Evolutionary conservation across 2,329 filamentous ascomycete genomes (phyloP).

Genomic region (Zymoseptoria crescenta): DNA sequence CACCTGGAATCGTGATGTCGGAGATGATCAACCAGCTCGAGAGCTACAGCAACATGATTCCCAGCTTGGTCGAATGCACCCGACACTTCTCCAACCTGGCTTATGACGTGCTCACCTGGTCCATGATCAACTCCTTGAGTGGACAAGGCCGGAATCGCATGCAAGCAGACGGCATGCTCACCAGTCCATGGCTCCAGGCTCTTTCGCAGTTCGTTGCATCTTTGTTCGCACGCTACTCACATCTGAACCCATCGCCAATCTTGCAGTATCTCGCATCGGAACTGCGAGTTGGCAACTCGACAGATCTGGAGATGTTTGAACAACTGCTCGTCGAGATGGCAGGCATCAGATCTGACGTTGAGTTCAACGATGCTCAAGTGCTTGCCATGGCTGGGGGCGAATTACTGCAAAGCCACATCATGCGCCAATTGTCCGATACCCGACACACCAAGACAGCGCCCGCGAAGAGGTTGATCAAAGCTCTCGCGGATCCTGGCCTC

Average conservation of each 20-base stretch:
- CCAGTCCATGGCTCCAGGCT: slow-evolving; percentile 86
- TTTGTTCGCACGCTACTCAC: slow-evolving; percentile 76
- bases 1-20: slow-evolving; percentile 84
- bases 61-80: slow-evolving; percentile 88
- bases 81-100: slow-evolving; percentile 88
- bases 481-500: slow-evolving; percentile 68
- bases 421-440: slow-evolving; percentile 72
- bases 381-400: slow-evolving; percentile 83
- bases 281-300: slow-evolving; percentile 72
- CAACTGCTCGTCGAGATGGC: slow-evolving; percentile 90
- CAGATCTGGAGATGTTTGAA: slow-evolving; percentile 83
- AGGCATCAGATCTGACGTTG: slow-evolving; percentile 76
- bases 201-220: slow-evolving; percentile 85
- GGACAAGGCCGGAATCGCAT: slow-evolving; percentile 51
- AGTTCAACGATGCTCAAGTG: slow-evolving; percentile 83
- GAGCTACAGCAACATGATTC: slow-evolving; percentile 88
- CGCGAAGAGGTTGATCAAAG: slow-evolving; percentile 70
- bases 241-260: slow-evolving; percentile 76
- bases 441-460: slow-evolving; percentile 59
- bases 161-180: slow-evolving; percentile 62
- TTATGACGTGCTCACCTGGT: slow-evolving; percentile 91
- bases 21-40: slow-evolving; percentile 87
- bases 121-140: slow-evolving; percentile 65
- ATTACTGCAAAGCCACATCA: slow-evolving; percentile 67
- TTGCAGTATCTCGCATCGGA: slow-evolving; percentile 85